These are phyloP conservation scores for Lentinula edodes DNA, from an alignment of 768 basidiomycete species.

Conservation along the genomic window DNA sequence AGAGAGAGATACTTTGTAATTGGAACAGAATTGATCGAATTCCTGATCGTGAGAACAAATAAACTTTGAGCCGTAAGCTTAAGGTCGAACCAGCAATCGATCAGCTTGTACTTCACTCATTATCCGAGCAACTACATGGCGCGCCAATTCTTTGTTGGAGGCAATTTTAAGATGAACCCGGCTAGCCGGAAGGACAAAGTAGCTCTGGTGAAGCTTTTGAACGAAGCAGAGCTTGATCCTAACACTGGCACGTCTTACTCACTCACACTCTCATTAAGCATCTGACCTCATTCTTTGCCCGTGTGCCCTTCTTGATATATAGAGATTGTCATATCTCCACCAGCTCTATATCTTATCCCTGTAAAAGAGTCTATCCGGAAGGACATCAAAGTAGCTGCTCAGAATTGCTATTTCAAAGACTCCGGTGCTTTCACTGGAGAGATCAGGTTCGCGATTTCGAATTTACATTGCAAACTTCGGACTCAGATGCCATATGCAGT, in stretches of 20 bases:
- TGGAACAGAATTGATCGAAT: too few species aligned
- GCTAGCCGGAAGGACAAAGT: conserved; percentile 56
- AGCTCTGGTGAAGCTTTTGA: conserved; percentile 63
- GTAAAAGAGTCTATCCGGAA: conserved; percentile 56
- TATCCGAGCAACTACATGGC: conserved; percentile 36
- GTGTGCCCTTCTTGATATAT: conserved; percentile 8
- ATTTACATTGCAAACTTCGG: background rate
- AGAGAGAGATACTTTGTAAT: too few species aligned
- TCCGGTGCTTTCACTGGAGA: conserved; percentile 96
- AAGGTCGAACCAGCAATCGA: too few species aligned
- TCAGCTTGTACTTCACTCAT: too few species aligned
- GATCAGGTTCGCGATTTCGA: conserved; percentile 58
- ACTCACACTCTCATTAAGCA: background rate
- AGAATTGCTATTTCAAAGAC: conserved; percentile 83
- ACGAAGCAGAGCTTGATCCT: conserved; percentile 74
- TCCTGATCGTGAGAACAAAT: too few species aligned
- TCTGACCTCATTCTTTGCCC: conserved; percentile 10
- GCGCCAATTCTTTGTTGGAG: conserved; percentile 91
- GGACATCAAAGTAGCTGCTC: conserved; percentile 78
- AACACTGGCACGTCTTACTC: conserved; percentile 50
- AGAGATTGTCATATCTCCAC: conserved; percentile 96
- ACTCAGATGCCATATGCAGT: conserved; percentile 29
- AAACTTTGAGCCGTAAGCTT: too few species aligned
- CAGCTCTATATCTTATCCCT: conserved; percentile 80
- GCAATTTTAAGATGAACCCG: conserved; percentile 99